A percentile compares a stretch with the other conserved stretches of the same genome.
Conservation (phyloP, 2,329 filamentous ascomycete genomes). For the Diaporthe citri region DNA sequence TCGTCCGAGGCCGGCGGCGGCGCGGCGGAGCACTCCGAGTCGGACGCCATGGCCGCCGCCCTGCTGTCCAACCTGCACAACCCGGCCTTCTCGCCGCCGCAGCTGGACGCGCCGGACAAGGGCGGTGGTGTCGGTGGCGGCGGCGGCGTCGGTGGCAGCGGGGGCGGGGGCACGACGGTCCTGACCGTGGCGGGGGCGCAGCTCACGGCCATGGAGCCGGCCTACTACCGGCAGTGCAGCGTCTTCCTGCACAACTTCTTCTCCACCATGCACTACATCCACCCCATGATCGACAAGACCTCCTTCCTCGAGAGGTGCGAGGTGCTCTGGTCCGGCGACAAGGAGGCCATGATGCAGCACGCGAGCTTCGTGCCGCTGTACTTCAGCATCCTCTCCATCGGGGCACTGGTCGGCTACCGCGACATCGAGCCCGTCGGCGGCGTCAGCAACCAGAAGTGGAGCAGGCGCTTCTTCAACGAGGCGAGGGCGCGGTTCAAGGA, state of each 20-base stretch:
- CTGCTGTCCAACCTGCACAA: constrained; percentile 61
- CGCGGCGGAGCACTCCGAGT: constrained; percentile 38
- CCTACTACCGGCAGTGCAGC: constrained; percentile 57
- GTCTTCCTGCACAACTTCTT: constrained; percentile 62
- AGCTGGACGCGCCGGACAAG: constrained; percentile 31
- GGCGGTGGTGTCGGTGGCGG: not conserved
- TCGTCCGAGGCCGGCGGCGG: constrained; percentile 20
- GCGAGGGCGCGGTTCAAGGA: constrained; percentile 54
- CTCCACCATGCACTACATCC: constrained; percentile 58
- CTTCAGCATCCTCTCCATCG: constrained; percentile 60
- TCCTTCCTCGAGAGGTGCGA: constrained; percentile 58
- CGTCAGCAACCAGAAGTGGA: constrained; percentile 59
- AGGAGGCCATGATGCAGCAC: constrained; percentile 43
- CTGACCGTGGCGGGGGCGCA: constrained; percentile 23
- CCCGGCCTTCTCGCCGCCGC: constrained; percentile 54
- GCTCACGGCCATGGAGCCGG: constrained; percentile 40
- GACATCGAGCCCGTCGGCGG: constrained; percentile 58
- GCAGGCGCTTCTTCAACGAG: constrained; percentile 58
- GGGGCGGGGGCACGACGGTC: not conserved
- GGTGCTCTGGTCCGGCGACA: constrained; percentile 53
- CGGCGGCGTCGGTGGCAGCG: not conserved
- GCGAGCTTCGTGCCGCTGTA: constrained; percentile 61
- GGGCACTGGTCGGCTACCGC: constrained; percentile 58
- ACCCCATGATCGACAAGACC: constrained; percentile 53
- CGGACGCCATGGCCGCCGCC: constrained; percentile 48